Evolutionary conservation across 2,329 filamentous ascomycete genomes (phyloP), one percentile per base, ranked within the genome.

Genomic region (Colletotrichum brevisporum): DNA sequence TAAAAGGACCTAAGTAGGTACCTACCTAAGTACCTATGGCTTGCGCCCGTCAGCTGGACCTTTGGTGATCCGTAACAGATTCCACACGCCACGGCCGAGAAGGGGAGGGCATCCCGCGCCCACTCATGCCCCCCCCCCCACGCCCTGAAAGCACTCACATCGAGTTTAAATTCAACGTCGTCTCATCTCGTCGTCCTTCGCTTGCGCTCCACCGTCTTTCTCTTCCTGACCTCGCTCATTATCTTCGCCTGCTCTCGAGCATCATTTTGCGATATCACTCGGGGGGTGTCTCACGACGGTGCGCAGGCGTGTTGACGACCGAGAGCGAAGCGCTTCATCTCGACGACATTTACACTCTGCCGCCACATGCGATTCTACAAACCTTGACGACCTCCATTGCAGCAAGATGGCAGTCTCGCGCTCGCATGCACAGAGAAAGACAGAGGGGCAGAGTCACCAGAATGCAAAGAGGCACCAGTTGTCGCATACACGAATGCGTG

Each of bases 141-240:
- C 67, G 67, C 63, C 67, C 31, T 36, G 47, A 70, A 63, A 68
- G 67, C 64, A 67, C 57, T 70, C 63, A 55, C 18, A 57, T 58
- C 60, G 70, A 67, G 63, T 70, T 71, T 68, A 70, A 74, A 70
- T 71, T 68, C 69, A 71, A 73, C 71, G 71, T 67, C 71, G 63
- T 71, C 68, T 72, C 71, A 71, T 66, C 45, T 60, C 47, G 58
- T 31, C 59, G 36, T 24, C 47, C 63, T 39, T 27, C 24, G 21
- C 26, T 16, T 21, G 18, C 45, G 36, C 43, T 16, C 31, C 41
- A 50, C 47, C 53, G 2, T 63, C 45, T 63, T 52, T 24, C 43
- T 31, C 51, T 43, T 51, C 60, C 26, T 52, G 31, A 63, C 18
- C 24, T 43, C 26, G 41, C 41, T 15, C 50, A 64, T 59, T 51